Conservation (phyloP, 257 asterid species). For the Ilex asprella region DNA sequence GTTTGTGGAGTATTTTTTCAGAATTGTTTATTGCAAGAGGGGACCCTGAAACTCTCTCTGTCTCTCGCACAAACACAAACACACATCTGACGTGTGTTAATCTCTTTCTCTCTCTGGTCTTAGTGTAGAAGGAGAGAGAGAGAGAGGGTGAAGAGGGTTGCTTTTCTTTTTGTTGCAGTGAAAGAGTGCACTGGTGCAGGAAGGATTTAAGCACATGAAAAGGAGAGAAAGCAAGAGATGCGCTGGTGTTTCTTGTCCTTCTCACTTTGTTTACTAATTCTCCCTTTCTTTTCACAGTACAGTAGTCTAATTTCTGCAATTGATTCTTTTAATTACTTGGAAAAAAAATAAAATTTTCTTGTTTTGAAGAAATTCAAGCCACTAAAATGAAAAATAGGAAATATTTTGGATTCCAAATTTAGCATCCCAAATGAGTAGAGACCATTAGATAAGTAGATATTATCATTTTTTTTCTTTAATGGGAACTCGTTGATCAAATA, state of each 20-base stretch:
- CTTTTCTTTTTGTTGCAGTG: constrained; percentile 31
- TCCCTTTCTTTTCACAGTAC: constrained; percentile 16
- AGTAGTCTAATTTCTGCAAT: no score
- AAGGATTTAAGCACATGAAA: constrained; percentile 38
- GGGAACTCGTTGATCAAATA: no score
- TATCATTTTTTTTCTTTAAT: no score
- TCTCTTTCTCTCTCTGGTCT: constrained; percentile 10
- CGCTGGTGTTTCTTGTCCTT: constrained; percentile 33
- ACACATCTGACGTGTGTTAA: constrained; percentile 10
- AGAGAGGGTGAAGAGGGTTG: constrained; percentile 11
- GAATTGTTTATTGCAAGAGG: constrained; percentile 6
- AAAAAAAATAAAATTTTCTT: no score
- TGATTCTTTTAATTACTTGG: no score
- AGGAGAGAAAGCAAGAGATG: constrained; percentile 73
- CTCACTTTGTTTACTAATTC: constrained; percentile 18
- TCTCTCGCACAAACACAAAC: not conserved
- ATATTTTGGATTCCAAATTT: no score
- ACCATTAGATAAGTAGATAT: no score
- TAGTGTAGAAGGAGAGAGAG: constrained; percentile 10
- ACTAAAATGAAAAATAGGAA: no score
- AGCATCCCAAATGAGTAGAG: no score
- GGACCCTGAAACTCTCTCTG: constrained; percentile 4
- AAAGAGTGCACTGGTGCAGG: constrained; percentile 29
- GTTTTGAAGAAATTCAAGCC: no score
- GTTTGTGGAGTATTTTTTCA: constrained; percentile 15